phyloP scores from a whole-genome alignment of 805 yeast species.

The Pichia phayaonensis region DNA sequence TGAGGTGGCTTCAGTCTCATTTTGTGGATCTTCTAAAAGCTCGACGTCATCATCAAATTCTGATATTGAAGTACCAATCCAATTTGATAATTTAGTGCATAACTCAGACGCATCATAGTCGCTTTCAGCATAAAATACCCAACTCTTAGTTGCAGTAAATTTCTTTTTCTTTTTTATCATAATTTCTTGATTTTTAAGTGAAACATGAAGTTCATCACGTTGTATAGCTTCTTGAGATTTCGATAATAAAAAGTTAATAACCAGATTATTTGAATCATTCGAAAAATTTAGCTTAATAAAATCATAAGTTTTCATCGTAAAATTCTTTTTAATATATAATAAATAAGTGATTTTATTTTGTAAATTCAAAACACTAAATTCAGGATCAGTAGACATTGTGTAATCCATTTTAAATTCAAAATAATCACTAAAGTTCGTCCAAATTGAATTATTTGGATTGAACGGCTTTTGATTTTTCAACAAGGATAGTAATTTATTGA shows the following conservation, averaged over 20 bases:
- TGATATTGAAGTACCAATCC: conserved; percentile 1
- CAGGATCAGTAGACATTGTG: conserved; percentile 1
- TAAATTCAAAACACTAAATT: conserved; percentile 9
- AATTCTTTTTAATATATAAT: conserved; percentile 17
- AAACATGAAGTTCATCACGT: conserved; percentile 17
- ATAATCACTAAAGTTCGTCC: conserved; percentile 21
- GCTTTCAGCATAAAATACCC: conserved; percentile 68
- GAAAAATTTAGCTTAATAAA: conserved; percentile 4
- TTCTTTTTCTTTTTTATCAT: conserved; percentile 24
- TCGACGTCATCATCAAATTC: conserved; percentile 13
- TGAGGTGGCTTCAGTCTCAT: neutral
- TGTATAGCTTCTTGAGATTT: conserved; percentile 18
- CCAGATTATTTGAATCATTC: conserved; percentile 5
- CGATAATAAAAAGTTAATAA: conserved; percentile 2
- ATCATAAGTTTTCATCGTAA: conserved; percentile 13
- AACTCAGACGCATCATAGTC: conserved; percentile 44
- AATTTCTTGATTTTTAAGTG: conserved; percentile 21
- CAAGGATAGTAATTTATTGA: conserved; percentile 18
- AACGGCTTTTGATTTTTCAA: conserved; percentile 9
- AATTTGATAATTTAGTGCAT: conserved; percentile 16
- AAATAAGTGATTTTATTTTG: conserved; percentile 16
- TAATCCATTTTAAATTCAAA: conserved; percentile 20
- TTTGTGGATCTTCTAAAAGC: neutral
- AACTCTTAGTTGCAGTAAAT: conserved; percentile 24
- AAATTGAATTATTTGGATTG: conserved; percentile 15